Base-by-base conservation (phyloP, 306 rosid species). In the Senna siamea region DNA sequence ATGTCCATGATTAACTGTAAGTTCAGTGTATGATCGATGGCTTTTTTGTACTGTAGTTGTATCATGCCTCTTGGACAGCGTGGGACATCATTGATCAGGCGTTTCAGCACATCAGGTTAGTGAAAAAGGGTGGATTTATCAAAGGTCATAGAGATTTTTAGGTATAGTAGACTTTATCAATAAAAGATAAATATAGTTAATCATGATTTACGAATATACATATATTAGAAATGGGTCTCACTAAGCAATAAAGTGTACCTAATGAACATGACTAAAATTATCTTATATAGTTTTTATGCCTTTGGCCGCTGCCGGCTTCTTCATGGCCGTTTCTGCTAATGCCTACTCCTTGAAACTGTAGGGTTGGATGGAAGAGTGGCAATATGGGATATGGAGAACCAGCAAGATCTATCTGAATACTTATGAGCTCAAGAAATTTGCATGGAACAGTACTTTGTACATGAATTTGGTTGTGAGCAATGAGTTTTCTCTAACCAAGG, bases 61-160 rank as follows among this genome's bases (percentile, higher is more conserved):
- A 92, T 95, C 58, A 77, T 84, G 70, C 92, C 93, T 22, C 96
- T 87, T 62, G 83, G 84, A 76, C 79, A 64, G 81, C 83, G 48
- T 5, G 84, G 89, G 55, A 77, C 75, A 57, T 34, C 75, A 53
- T 34, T 81, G 56, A 65, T 75, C 76, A 87, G 54, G 80, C 89
- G 99, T 70, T 95, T 95, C 88, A 95, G 97, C 90, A 95, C 98
- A 47, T 90, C 99, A 83, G 99, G 99, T 94, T 70, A 63, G 97
- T 76, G 35, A 38, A 55, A 32, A 35, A 48, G 32, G 44, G 68
- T 72, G 75, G 61, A 72, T 66, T n/a, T 48, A 38, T 18, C 20
- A 9, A 17, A 4, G 47, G 11, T 63, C 62, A 4, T 11, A 47
- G 38, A 44, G 17, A 44, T 44, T 44, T 6, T 41, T 44, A 26